These are phyloP conservation scores for Aspergillus sp. DNA, from an alignment of 2,329 filamentous ascomycete species.

Conservation along the genomic window DNA sequence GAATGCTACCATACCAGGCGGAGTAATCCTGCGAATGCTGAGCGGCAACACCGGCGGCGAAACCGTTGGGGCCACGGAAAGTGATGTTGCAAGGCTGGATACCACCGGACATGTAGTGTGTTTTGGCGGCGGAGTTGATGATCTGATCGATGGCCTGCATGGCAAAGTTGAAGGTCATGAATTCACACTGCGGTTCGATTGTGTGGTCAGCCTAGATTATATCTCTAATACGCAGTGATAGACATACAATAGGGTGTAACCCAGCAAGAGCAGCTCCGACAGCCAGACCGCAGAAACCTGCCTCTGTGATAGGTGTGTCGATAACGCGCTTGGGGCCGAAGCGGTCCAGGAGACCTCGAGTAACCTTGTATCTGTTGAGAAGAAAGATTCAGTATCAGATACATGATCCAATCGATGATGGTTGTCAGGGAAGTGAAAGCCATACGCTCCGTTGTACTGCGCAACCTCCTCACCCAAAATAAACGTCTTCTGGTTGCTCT, in stretches of 20 bases:
- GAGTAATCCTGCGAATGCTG: constrained; percentile 99
- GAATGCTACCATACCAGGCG: constrained; percentile 98
- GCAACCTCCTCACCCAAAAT: constrained; percentile 97
- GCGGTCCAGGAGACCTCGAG: constrained; percentile 93
- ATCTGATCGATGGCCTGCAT: constrained; percentile 99
- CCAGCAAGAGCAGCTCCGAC: constrained; percentile 94
- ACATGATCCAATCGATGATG: neutral
- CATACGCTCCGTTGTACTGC: constrained; percentile 95
- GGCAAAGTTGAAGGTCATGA: constrained; percentile 99
- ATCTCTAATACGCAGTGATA: neutral
- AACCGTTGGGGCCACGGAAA: constrained; percentile 98
- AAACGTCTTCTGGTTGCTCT: constrained; percentile 92
- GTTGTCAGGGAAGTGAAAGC: constrained; percentile 25
- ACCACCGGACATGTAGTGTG: constrained; percentile 99
- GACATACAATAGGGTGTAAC: constrained; percentile 86
- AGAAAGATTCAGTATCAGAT: constrained; percentile 40
- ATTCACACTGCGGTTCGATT: constrained; percentile 73
- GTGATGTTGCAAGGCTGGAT: constrained; percentile 99
- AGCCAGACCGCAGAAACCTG: constrained; percentile 90
- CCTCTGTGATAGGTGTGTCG: constrained; percentile 97
- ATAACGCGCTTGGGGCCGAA: constrained; percentile 98
- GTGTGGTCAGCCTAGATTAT: neutral
- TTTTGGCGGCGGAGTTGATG: constrained; percentile 98
- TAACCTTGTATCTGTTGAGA: constrained; percentile 83
- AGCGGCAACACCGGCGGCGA: constrained; percentile 90